These are phyloP conservation scores for Tetrapisispora nanseiensis DNA, from an alignment of 805 yeast genomes.

Conservation along the genomic window DNA sequence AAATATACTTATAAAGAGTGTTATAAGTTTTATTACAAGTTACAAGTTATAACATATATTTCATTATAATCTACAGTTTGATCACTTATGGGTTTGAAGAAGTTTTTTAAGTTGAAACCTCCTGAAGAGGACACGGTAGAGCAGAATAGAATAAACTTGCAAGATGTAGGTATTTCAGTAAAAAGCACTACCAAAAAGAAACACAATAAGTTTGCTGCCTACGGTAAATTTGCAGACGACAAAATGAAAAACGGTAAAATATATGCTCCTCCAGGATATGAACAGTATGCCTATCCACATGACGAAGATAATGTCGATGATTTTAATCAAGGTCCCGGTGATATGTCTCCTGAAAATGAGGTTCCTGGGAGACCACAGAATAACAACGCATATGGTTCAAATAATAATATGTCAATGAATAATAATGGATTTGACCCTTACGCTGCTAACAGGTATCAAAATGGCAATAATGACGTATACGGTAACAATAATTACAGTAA, in stretches of 20 bases:
- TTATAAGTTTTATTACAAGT: neutral
- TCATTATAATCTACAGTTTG: neutral
- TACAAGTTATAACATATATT: too few species aligned
- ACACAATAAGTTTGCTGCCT: constrained; percentile 36
- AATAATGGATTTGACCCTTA: neutral
- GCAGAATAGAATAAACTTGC: constrained; percentile 34
- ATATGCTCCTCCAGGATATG: constrained; percentile 33
- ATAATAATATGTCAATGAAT: neutral
- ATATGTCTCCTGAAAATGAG: neutral
- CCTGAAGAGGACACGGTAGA: constrained; percentile 39
- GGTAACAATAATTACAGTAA: neutral
- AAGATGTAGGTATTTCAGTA: constrained; percentile 35
- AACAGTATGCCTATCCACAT: constrained; percentile 15
- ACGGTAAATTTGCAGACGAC: constrained; percentile 36
- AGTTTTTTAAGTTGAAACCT: constrained; percentile 36
- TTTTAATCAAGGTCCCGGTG: neutral
- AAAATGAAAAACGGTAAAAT: constrained; percentile 23
- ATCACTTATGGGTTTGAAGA: constrained; percentile 39
- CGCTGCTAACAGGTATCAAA: neutral
- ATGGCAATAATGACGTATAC: neutral
- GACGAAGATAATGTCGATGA: constrained; percentile 12
- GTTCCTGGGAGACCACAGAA: neutral
- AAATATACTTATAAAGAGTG: too few species aligned
- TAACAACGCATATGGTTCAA: neutral
- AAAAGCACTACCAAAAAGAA: constrained; percentile 27